Conservation (phyloP, 2,329 filamentous ascomycete genomes). For the Pseudogymnoascus sp. region DNA sequence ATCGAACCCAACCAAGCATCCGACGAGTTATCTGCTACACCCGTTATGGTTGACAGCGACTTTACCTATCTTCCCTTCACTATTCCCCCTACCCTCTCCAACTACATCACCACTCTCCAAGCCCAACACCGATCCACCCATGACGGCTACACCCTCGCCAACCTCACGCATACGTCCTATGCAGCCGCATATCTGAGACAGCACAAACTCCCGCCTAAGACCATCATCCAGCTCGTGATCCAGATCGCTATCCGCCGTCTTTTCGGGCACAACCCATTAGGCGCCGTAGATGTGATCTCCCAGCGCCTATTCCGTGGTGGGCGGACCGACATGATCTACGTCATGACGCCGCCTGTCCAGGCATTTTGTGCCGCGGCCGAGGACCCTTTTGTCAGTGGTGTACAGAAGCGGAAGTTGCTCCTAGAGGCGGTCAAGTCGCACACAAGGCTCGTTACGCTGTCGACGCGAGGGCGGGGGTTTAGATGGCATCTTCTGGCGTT, state of each 20-base stretch:
- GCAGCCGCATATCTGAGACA: slow-evolving; percentile 99
- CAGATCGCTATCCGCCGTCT: slow-evolving; percentile 98
- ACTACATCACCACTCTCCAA: slow-evolving; percentile 71
- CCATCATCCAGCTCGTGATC: slow-evolving; percentile 97
- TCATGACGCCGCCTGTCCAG: slow-evolving; percentile 81
- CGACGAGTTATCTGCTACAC: slow-evolving; percentile 32
- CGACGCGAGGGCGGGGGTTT: slow-evolving; percentile 84
- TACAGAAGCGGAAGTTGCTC: slow-evolving; percentile 66
- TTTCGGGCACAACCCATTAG: slow-evolving; percentile 85
- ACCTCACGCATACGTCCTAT: slow-evolving; percentile 78
- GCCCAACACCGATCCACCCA: slow-evolving; percentile 71
- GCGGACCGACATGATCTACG: slow-evolving; percentile 90
- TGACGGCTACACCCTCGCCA: slow-evolving; percentile 71
- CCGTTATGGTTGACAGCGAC: neutral
- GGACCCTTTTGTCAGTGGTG: slow-evolving; percentile 53
- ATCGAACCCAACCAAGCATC: slow-evolving; percentile 76
- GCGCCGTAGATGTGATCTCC: slow-evolving; percentile 94
- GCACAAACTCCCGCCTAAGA: slow-evolving; percentile 96
- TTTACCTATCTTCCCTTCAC: slow-evolving; percentile 42
- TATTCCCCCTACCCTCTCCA: slow-evolving; percentile 61
- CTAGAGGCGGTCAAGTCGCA: slow-evolving; percentile 73
- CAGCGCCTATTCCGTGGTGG: slow-evolving; percentile 93
- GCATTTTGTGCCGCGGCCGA: slow-evolving; percentile 84
- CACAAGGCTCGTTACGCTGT: slow-evolving; percentile 82
- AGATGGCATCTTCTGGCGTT: slow-evolving; percentile 95